These are phyloP conservation scores for Raffaelea albimanens DNA, from an alignment of 2,329 filamentous ascomycete species.

Conservation along the genomic window DNA sequence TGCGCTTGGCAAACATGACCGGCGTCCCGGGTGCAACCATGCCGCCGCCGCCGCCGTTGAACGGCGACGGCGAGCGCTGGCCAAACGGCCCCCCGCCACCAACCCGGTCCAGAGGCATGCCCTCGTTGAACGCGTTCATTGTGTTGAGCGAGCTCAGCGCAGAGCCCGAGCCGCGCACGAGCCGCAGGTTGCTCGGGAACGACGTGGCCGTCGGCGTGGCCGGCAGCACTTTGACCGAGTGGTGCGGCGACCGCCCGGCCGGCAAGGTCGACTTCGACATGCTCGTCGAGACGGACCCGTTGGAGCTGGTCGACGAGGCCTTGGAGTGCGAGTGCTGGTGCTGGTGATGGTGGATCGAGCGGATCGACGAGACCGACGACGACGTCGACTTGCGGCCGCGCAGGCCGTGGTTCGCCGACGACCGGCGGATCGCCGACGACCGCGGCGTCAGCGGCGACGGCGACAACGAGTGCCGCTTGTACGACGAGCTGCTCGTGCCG, in stretches of 20 bases:
- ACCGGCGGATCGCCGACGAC: constrained; percentile 72
- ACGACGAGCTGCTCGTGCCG: constrained; percentile 17
- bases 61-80: constrained; percentile 46
- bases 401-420: constrained; percentile 72
- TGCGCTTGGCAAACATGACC: constrained; percentile 71
- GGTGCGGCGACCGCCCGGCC: constrained; percentile 66
- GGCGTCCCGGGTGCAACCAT: constrained; percentile 19
- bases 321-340: constrained; percentile 85
- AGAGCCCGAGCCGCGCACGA: constrained; percentile 56
- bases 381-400: constrained; percentile 92
- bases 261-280: constrained; percentile 58
- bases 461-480: constrained; percentile 71
- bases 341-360: constrained; percentile 84
- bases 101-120: constrained; percentile 33
- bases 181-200: constrained; percentile 78
- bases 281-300: constrained; percentile 58
- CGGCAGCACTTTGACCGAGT: constrained; percentile 90
- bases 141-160: constrained; percentile 21
- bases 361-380: constrained; percentile 85
- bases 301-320: constrained; percentile 84
- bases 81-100: no score
- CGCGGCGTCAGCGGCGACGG: constrained; percentile 83
- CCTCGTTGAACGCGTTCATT: constrained; percentile 47
- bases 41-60: constrained; percentile 27
- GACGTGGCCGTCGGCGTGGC: constrained; percentile 67